Base-by-base conservation (phyloP, 2,329 filamentous ascomycete genomes). In the Fusarium sacchari region DNA sequence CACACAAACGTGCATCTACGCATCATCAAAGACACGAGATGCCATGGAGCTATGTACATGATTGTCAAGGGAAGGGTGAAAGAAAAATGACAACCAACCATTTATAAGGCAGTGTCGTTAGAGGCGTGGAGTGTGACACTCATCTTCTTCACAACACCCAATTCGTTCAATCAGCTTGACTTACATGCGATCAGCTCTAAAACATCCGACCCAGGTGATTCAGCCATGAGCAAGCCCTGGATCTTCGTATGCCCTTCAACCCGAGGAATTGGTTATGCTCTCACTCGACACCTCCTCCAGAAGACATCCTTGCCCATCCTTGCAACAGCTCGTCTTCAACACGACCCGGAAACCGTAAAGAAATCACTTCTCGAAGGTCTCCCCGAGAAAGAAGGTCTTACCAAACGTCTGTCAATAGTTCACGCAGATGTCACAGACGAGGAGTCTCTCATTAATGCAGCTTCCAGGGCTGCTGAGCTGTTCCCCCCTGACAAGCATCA, bases 341-440 rank as follows among this genome's bases (percentile, higher is more conserved):
- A 76, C 24, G 81, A 85, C 61, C 79, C 82, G 3, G 69, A 79
- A 1, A 76, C 69, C 13, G 78, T 83, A 20, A 86, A 85, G 37
- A 70, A 69, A 9, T 73, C 72, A 36, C 74, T 85, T 43, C 78
- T 84, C 24, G 56, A 76, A 7, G 77, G 75, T 62, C 79, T 83
- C 67, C 36, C 67, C 17, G 49, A 57, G 9, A 69, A 55, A n/a
- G 65, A 68, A 42, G 67, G 70, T 60, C 57, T 79, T 36, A 75
- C 79, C 11, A 73, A 78, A 18, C 81, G 85, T 5, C 81, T 87
- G 17, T 80, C 82, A 71, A 70, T 87, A 28, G 76, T 84, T 20
- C 77, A 71, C 22, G 77, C 84, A 47, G 86, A 88, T 80, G 86
- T 88, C 37, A 84, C 83, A 7, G 89, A 93, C 76, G 93, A 95